Conservation (phyloP, 2,329 filamentous ascomycete genomes). For the Simplicillium aogashimaense region DNA sequence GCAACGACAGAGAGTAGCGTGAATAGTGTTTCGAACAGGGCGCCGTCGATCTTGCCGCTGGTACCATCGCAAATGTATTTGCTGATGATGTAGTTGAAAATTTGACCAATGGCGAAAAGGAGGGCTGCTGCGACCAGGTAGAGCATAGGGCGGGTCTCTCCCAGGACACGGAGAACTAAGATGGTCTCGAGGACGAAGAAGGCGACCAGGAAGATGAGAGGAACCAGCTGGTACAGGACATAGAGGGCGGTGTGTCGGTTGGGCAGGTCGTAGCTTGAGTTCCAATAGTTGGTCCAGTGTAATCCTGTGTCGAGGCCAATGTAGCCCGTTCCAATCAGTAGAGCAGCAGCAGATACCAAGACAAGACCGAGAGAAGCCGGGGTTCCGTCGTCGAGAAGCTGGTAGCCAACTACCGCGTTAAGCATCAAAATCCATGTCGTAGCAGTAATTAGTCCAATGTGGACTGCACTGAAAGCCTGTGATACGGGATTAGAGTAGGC, state of each 20-base stretch:
- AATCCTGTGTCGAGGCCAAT: constrained; percentile 92
- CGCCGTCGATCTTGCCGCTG: constrained; percentile 78
- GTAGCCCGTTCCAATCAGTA: constrained; percentile 89
- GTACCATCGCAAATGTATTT: constrained; percentile 81
- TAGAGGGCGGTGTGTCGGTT: constrained; percentile 80
- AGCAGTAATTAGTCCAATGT: constrained; percentile 81
- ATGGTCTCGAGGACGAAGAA: constrained; percentile 79
- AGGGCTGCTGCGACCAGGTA: constrained; percentile 67
- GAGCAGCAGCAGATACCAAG: constrained; percentile 53
- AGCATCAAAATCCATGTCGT: constrained; percentile 86
- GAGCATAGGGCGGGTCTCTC: constrained; percentile 86
- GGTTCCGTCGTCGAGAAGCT: constrained; percentile 89
- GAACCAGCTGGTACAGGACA: constrained; percentile 83
- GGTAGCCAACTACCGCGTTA: constrained; percentile 87
- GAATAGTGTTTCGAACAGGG: constrained; percentile 88
- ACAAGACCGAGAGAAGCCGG: constrained; percentile 71
- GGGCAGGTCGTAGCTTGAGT: constrained; percentile 44
- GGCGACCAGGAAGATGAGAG: constrained; percentile 77
- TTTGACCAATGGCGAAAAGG: constrained; percentile 82
- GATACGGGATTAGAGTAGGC: constrained; percentile 10
- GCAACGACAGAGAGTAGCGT: constrained; percentile 73
- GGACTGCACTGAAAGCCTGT: constrained; percentile 79
- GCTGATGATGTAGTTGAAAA: constrained; percentile 95
- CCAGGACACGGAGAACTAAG: constrained; percentile 76
- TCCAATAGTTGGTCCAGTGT: constrained; percentile 72